Percentiles rank a stretch among this genome's conserved stretches.
phyloP scores from a whole-genome alignment of 768 basidiomycete genomes.

The Thelephora ganbajun region DNA sequence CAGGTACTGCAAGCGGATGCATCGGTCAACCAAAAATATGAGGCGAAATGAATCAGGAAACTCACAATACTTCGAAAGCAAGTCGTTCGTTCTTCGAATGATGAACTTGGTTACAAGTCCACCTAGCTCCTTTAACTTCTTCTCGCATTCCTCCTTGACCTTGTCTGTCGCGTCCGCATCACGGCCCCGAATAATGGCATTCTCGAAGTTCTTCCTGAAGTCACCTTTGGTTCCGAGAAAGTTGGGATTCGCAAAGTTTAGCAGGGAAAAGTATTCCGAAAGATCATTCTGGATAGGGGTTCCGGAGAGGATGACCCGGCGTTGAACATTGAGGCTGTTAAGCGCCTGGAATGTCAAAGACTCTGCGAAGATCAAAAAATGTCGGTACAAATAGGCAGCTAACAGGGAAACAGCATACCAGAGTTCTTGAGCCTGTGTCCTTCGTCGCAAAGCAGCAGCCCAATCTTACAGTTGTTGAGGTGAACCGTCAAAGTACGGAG shows the following conservation, averaged over 20 bases:
- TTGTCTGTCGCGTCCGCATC: slow-evolving; percentile 75
- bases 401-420: slow-evolving; percentile 30
- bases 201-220: slow-evolving; percentile 93
- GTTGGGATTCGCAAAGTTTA: slow-evolving; percentile 88
- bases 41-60: slow-evolving; percentile 10
- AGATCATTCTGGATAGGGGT: slow-evolving; percentile 94
- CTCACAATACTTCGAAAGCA: slow-evolving; percentile 88
- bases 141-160: slow-evolving; percentile 70
- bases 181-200: slow-evolving; percentile 78
- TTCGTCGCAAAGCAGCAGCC: slow-evolving; percentile 91
- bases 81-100: slow-evolving; percentile 86
- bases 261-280: slow-evolving; percentile 86
- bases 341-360: slow-evolving; percentile 80
- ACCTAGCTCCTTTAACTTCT: slow-evolving; percentile 84
- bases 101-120: slow-evolving; percentile 85
- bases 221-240: slow-evolving; percentile 80
- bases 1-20: slow-evolving; percentile 52
- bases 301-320: slow-evolving; percentile 87
- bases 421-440: slow-evolving; percentile 96
- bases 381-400: background rate
- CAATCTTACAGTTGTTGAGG: slow-evolving; percentile 70
- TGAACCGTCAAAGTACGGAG: slow-evolving; percentile 68
- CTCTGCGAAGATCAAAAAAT: slow-evolving; percentile 30
- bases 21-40: slow-evolving; percentile 1
- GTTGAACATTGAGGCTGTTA: slow-evolving; percentile 69